Base-by-base conservation (phyloP, 2,329 filamentous ascomycete genomes). In the Salinomyces thailandicus region DNA sequence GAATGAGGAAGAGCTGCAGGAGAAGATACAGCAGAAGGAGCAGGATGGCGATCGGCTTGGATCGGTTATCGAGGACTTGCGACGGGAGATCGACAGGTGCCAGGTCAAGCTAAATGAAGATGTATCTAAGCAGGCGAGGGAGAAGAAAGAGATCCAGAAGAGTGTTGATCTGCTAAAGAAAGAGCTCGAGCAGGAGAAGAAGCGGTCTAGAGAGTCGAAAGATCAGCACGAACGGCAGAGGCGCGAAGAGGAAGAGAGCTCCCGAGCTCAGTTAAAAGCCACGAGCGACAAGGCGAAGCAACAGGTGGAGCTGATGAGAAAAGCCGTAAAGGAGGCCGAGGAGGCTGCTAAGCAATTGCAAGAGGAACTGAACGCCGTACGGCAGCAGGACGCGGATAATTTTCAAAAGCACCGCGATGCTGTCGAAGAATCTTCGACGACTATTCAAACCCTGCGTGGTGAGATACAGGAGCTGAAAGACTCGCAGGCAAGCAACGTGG, bases 51-150 rank as follows among this genome's bases (percentile, higher is more conserved):
- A 52, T 19, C 43, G 54, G 38, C 40, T 60, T 14, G 51, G 46
- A 6, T 38, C 41, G 29, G 52, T 58, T 3, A 53, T 59, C 17
- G 42, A 49, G 15, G 55, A 59, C 20, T 40, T 59, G 29, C 47
- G 48, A 38, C 37, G 51, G 26, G 56, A 59, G 44, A 59, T 59
- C 29, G 52, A 57, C 28, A 43, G 49, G n/a, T 55, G 51, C 31
- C 52, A 59, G 40, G 33, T 48, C 12, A 48, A 54, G 35, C 47
- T 59, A 20, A 51, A 54, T 29, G 48, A 54, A 29, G 53, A 58
- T 36, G 50, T 51, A 20, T 43, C 50, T 19, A 53, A 50, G 28
- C 53, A 59, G 35, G 47, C 45, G 17, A 42, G 45, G 15, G 51
- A 52, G 18, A 49, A 53, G 43, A 49, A 44, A 31, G 41, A 47